phyloP scores from a whole-genome alignment of 352 stramenopile species.

The Phytophthora cactorum region DNA sequence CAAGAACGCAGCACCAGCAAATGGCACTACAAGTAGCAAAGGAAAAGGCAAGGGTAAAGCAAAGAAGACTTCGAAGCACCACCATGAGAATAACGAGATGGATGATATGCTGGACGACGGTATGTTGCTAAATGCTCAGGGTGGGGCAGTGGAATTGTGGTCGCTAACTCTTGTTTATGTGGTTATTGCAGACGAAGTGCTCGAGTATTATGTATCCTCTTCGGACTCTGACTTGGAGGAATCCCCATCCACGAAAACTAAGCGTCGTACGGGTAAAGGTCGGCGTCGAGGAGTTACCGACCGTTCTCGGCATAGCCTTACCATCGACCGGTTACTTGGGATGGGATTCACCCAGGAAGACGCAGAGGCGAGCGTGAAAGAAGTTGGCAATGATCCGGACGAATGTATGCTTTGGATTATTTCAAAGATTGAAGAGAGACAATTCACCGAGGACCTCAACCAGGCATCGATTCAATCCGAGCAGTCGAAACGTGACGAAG shows the following conservation, averaged over 20 bases:
- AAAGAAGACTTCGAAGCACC: conserved; percentile 15
- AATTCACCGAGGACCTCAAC: conserved; percentile 77
- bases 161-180: conserved; percentile 12
- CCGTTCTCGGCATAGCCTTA: conserved; percentile 58
- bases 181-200: conserved; percentile 13
- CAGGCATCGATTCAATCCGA: conserved; percentile 81
- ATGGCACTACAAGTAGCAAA: conserved; percentile 13
- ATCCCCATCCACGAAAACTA: conserved; percentile 24
- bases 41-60: conserved; percentile 30
- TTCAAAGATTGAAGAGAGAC: conserved; percentile 70
- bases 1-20: conserved; percentile 12
- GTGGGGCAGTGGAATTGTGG: neutral
- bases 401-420: conserved; percentile 87
- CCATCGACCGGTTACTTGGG: conserved; percentile 53
- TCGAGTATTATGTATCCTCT: conserved; percentile 18
- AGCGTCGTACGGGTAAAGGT: conserved; percentile 6
- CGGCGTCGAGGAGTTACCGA: conserved; percentile 24
- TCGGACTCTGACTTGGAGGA: conserved; percentile 32
- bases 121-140: conserved; percentile 7
- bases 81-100: conserved; percentile 5
- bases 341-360: conserved; percentile 78
- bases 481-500: conserved; percentile 67
- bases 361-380: conserved; percentile 61
- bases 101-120: conserved; percentile 16
- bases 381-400: conserved; percentile 64